Percentiles rank a stretch among this genome's conserved stretches.
phyloP scores from a whole-genome alignment of 1,139 yeast species.

The Saccharomyces pastorianus region DNA sequence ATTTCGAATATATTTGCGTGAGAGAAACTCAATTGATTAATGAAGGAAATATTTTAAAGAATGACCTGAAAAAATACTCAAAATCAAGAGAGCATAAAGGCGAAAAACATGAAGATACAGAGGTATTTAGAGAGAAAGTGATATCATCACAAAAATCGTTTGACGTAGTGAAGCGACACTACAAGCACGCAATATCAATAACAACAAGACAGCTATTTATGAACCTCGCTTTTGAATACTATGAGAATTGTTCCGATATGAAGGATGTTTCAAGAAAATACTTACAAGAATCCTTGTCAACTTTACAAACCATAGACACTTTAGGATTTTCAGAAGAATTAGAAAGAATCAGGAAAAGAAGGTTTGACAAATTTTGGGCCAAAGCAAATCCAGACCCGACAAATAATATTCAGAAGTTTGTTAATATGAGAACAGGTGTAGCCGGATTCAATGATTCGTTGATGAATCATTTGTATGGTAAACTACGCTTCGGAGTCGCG shows the following conservation, averaged over 20 bases:
- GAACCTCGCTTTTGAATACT: conserved; percentile 19
- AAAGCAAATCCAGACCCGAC: conserved; percentile 20
- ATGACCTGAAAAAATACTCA: conserved; percentile 16
- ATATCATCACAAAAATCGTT: conserved; percentile 18
- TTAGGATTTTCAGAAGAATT: conserved; percentile 17
- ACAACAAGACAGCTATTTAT: conserved; percentile 22
- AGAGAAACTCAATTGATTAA: conserved; percentile 23
- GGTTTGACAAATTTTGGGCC: conserved; percentile 24
- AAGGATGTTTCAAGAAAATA: conserved; percentile 17
- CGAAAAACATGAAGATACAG: conserved; percentile 21
- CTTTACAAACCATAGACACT: conserved; percentile 15
- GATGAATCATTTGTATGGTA: conserved; percentile 20
- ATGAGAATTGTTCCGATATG: conserved; percentile 21
- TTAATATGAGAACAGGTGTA: conserved; percentile 24
- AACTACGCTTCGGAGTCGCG: conserved; percentile 7
- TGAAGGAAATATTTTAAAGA: conserved; percentile 16
- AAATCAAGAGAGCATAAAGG: conserved; percentile 18
- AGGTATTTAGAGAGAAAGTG: conserved; percentile 19
- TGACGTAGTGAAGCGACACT: conserved; percentile 16
- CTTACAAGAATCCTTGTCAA: conserved; percentile 18
- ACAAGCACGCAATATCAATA: conserved; percentile 20
- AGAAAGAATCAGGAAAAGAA: conserved; percentile 19
- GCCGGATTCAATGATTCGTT: conserved; percentile 26
- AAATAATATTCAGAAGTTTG: conserved; percentile 20
- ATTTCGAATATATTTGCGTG: conserved; percentile 19